A percentile compares a stretch with the other conserved stretches of the same genome.
phyloP scores from a whole-genome alignment of 768 basidiomycete genomes.

The Nevesoporus exiguus region DNA sequence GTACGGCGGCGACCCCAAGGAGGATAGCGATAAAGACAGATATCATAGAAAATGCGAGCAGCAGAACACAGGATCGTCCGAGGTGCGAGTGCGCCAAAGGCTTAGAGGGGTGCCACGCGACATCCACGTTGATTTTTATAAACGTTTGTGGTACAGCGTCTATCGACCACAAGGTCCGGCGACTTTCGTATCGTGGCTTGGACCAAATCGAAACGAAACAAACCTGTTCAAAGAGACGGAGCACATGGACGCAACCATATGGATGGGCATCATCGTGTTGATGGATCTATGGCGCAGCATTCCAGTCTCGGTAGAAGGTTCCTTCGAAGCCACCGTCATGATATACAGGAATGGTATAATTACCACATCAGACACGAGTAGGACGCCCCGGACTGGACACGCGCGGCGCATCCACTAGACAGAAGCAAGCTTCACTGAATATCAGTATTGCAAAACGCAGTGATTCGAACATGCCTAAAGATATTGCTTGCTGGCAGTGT shows the following conservation, averaged over 20 bases:
- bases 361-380: too few species aligned
- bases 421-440: too few species aligned
- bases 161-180: background rate
- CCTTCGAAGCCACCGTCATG: background rate
- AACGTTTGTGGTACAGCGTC: background rate
- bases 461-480: too few species aligned
- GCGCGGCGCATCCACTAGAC: too few species aligned
- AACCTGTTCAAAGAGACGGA: background rate
- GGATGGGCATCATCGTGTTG: too few species aligned
- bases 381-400: too few species aligned
- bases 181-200: background rate
- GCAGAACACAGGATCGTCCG: background rate
- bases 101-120: background rate
- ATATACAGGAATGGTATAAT: background rate
- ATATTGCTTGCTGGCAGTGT: too few species aligned
- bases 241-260: too few species aligned
- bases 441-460: too few species aligned
- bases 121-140: background rate
- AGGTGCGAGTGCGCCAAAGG: background rate
- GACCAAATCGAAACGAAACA: background rate
- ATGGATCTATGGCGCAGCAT: background rate
- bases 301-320: background rate
- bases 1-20: constrained; percentile 3
- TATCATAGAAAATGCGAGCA: constrained; percentile 17
- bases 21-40: constrained; percentile 7